Evolutionary conservation across 208 protist genomes (phyloP), one percentile per base, ranked within the genome.

Genomic region (Leishmania gerbilli): DNA sequence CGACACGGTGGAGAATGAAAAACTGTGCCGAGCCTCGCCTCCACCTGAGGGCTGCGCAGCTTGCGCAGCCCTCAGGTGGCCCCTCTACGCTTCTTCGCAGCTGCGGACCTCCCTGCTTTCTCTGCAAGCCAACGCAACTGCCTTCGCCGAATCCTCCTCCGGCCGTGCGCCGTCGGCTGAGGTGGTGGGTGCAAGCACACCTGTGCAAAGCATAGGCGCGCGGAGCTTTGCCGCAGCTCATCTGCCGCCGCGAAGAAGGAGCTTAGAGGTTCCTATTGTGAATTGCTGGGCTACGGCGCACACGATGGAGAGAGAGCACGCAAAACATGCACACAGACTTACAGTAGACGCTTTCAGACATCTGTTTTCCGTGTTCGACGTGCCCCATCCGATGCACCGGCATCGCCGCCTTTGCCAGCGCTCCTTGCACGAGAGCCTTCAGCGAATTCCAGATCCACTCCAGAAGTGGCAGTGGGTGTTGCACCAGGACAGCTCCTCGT

Each of bases 391-490:
- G 19, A 15, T 7, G 42, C 69, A 37, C 69, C 27, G 8, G 6
- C 69, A 31, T 7, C 27, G 9, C 27, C 8, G 5, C 7, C 69
- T 31, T 19, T 1, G 5, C 47, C 47, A 8, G 34, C n/a, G 13
- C n/a, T 34, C 31, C 17, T 13, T 15, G 45, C 69, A n/a, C 31
- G 4, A 34, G 7, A 5, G 9, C 45, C 69, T 74, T 34, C 69
- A 37, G 21, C 27, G 72, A 6, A 40, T 64, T 42, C 72, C 72
- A 64, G 51, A 40, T 19, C 72, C 72, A 11, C 9, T 64, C 27
- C 72, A 8, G 27, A 37, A 11, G 47, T 64, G 72, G 72, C 49
- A 64, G 47, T 77, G 72, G 72, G 19, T 77, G 72, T 45, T 77
- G 72, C 17, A 37, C 2, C 42, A 40, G 27, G 37, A 64, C 27